A percentile compares a stretch with the other conserved stretches of the same genome.
These are phyloP conservation scores for Apostasia ramifera DNA, from an alignment of 106 monocot species.

Conservation along the genomic window DNA sequence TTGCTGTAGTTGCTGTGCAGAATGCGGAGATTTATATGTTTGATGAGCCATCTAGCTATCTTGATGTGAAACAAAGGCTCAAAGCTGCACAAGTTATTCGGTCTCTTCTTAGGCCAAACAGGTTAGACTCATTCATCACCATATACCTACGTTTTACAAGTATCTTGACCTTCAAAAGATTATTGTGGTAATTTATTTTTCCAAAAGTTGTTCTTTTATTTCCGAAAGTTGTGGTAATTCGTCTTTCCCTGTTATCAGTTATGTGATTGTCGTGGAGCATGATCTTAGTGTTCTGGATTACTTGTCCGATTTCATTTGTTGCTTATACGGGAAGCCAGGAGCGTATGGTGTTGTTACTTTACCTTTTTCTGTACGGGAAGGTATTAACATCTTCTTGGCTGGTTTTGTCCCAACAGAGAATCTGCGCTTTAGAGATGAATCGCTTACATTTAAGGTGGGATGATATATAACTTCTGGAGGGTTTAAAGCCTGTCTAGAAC, in stretches of 20 bases:
- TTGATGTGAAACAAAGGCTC: conserved; percentile 95
- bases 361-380: conserved; percentile 96
- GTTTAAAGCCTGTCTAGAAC: too few relatives aligned
- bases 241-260: conserved; percentile 37
- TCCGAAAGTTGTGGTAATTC: neutral
- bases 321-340: conserved; percentile 96
- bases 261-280: conserved; percentile 99
- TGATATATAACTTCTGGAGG: too few relatives aligned
- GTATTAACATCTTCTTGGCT: conserved; percentile 98
- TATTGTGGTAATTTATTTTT: neutral
- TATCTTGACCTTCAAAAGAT: too few relatives aligned
- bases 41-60: conserved; percentile 96
- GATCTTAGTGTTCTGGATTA: conserved; percentile 98
- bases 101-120: conserved; percentile 82
- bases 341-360: conserved; percentile 99
- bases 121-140: conserved; percentile 26
- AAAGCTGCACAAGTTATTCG: conserved; percentile 97
- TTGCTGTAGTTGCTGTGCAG: conserved; percentile 89
- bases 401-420: conserved; percentile 96
- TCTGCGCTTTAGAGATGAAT: conserved; percentile 88
- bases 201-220: conserved; percentile 1
- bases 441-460: conserved; percentile 78
- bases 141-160: neutral
- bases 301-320: conserved; percentile 97
- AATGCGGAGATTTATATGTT: conserved; percentile 99